Conservation (phyloP, 2,329 filamentous ascomycete species). For the Alternaria alternata region DNA sequence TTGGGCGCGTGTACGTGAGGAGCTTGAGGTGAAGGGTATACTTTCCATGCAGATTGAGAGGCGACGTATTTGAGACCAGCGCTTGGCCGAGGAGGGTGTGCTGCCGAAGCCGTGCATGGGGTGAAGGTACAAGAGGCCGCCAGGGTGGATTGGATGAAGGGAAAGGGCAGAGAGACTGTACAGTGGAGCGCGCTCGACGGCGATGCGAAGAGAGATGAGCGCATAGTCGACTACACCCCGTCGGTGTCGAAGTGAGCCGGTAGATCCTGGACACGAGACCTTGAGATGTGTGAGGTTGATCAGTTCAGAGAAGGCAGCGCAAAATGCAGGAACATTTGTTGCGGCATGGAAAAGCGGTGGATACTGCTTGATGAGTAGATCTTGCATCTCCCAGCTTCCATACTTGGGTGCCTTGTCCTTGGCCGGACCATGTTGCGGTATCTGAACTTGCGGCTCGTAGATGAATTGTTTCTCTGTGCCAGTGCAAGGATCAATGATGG, state of each 20-base stretch:
- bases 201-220: slow-evolving; percentile 84
- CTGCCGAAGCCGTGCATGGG: slow-evolving; percentile 77
- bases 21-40: slow-evolving; percentile 67
- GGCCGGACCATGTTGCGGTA: slow-evolving; percentile 64
- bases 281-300: slow-evolving; percentile 76
- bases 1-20: slow-evolving; percentile 67
- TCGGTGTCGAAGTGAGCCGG: slow-evolving; percentile 71
- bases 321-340: slow-evolving; percentile 85
- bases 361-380: slow-evolving; percentile 85
- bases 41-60: slow-evolving; percentile 75
- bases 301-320: slow-evolving; percentile 74
- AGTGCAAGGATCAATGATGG: slow-evolving; percentile 79
- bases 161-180: slow-evolving; percentile 73
- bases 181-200: slow-evolving; percentile 76
- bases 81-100: slow-evolving; percentile 72
- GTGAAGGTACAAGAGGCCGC: slow-evolving; percentile 79
- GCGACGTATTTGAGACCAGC: slow-evolving; percentile 80
- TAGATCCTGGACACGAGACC: slow-evolving; percentile 78
- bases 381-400: slow-evolving; percentile 78
- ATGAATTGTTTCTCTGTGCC: slow-evolving; percentile 82
- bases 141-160: slow-evolving; percentile 76
- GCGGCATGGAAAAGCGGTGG: slow-evolving; percentile 89
- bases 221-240: slow-evolving; percentile 86
- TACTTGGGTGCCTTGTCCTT: slow-evolving; percentile 75
- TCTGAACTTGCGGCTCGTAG: slow-evolving; percentile 75